Conservation (phyloP, 176 grass and related monocot species). For the Aegilops sharonensis region DNA sequence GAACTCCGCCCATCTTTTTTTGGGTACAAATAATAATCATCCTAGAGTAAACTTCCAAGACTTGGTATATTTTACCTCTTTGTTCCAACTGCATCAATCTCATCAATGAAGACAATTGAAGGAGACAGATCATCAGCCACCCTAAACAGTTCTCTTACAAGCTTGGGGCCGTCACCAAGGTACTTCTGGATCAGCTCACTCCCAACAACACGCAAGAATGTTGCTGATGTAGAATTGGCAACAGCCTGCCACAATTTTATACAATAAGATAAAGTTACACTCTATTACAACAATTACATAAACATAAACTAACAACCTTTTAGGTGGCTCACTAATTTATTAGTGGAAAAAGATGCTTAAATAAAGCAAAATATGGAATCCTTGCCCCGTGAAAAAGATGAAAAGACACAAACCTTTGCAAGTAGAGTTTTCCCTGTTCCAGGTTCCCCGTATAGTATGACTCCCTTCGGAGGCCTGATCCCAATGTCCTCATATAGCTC, state of each 20-base stretch:
- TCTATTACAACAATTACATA: background rate
- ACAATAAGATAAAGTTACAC: background rate
- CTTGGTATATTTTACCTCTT: conserved; percentile 55
- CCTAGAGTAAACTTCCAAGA: background rate
- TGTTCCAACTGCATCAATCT: conserved; percentile 89
- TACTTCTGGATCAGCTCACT: conserved; percentile 92
- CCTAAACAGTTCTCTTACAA: conserved; percentile 84
- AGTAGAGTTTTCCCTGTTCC: conserved; percentile 87
- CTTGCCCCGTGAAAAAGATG: background rate
- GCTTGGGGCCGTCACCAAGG: conserved; percentile 82
- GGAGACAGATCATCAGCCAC: conserved; percentile 87
- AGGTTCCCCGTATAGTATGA: conserved; percentile 79
- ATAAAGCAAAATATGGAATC: background rate
- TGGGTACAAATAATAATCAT: conserved; percentile 1
- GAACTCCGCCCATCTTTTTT: background rate
- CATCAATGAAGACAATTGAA: conserved; percentile 88
- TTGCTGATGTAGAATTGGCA: conserved; percentile 84
- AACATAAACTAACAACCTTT: background rate
- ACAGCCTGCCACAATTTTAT: conserved; percentile 49
- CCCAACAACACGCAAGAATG: conserved; percentile 84
- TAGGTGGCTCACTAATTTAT: background rate
- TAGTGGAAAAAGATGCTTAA: background rate
- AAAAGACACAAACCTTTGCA: conserved; percentile 54
- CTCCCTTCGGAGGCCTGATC: conserved; percentile 83
- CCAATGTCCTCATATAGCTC: conserved; percentile 85